Percentiles rank a stretch among this genome's conserved stretches.
These are phyloP conservation scores for Bocquillonia castaneifolia DNA, from an alignment of 441 rosid genomes.

Conservation along the genomic window DNA sequence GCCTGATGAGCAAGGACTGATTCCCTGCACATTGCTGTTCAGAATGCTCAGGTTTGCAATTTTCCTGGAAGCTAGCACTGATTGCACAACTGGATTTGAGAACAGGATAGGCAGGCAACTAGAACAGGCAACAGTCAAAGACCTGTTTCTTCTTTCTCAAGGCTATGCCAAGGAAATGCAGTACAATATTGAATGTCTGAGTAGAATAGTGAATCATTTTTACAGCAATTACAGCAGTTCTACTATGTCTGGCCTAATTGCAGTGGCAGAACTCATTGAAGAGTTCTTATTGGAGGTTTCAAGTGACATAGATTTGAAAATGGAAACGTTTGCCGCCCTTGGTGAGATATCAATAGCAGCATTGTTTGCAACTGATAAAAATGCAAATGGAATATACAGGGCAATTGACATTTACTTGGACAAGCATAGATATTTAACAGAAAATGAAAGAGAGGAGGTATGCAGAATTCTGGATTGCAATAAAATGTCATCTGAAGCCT, in stretches of 20 bases:
- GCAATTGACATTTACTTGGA: constrained; percentile 67
- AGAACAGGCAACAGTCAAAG: constrained; percentile 54
- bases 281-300: constrained; percentile 54
- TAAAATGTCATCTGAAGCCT: constrained; percentile 63
- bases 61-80: constrained; percentile 43
- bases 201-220: constrained; percentile 52
- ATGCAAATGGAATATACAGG: constrained; percentile 64
- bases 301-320: constrained; percentile 40
- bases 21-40: constrained; percentile 47
- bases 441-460: constrained; percentile 54
- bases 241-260: constrained; percentile 29
- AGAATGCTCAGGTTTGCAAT: constrained; percentile 49
- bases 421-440: constrained; percentile 50
- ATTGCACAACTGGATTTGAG: constrained; percentile 63
- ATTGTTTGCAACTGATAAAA: constrained; percentile 37
- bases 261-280: constrained; percentile 64
- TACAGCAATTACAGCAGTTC: constrained; percentile 34
- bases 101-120: constrained; percentile 66
- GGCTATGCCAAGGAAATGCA: constrained; percentile 45
- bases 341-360: constrained; percentile 47
- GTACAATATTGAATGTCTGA: constrained; percentile 54
- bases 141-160: constrained; percentile 48
- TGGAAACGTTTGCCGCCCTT: constrained; percentile 42
- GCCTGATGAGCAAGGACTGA: constrained; percentile 44
- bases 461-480: constrained; percentile 57